Conservation (phyloP, 306 rosid genomes). For the Cicer judaicum region DNA sequence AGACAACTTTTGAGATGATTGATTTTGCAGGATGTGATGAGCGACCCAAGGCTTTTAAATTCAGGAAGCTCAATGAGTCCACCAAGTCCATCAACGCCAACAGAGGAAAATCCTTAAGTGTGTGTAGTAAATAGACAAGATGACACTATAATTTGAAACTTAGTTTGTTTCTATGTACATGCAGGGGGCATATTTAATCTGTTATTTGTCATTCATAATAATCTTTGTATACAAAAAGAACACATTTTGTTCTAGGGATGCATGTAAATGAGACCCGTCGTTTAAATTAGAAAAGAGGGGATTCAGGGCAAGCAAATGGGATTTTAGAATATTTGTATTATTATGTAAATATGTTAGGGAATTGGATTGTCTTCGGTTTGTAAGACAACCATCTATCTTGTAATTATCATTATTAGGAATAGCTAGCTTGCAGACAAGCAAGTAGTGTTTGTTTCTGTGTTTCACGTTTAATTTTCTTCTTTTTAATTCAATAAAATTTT, state of each 20-base stretch:
- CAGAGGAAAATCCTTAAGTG: slow-evolving; percentile 38
- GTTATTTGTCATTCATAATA: neutral
- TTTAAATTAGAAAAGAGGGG: slow-evolving; percentile 3
- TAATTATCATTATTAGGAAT: too few species aligned
- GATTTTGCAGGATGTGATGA: slow-evolving; percentile 61
- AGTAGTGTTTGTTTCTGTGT: too few species aligned
- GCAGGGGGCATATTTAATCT: slow-evolving; percentile 8
- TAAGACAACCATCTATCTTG: neutral
- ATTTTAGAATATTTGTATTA: neutral
- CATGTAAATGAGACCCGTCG: neutral
- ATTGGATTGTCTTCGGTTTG: neutral
- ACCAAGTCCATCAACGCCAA: slow-evolving; percentile 45
- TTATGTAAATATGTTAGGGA: slow-evolving; percentile 34
- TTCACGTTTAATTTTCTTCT: too few species aligned
- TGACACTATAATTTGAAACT: neutral
- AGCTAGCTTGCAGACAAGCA: too few species aligned
- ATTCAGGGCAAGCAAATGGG: neutral
- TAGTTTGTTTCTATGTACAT: slow-evolving; percentile 7
- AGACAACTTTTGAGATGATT: neutral
- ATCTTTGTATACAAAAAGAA: neutral
- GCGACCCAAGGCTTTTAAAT: slow-evolving; percentile 49
- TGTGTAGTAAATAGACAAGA: neutral
- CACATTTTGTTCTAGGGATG: neutral
- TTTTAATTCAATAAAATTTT: too few species aligned
- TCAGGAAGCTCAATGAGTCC: slow-evolving; percentile 47